Conservation (phyloP, 2,329 filamentous ascomycete species). For the Calonectria fujianensis region DNA sequence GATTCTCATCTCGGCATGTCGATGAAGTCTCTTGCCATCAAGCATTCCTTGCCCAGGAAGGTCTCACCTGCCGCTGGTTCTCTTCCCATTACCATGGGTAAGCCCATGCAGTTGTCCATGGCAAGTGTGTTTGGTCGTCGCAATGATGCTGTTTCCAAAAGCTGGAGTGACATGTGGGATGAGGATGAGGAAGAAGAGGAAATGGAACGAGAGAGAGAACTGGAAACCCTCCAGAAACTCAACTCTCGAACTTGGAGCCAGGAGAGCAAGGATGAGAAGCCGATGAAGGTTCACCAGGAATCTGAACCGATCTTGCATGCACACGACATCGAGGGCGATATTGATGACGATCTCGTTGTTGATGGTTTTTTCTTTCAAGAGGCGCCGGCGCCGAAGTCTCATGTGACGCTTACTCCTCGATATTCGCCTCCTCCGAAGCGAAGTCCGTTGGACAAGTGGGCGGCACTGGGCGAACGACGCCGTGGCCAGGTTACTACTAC, state of each 20-base stretch:
- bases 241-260: conserved; percentile 88
- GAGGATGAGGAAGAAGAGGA: conserved; percentile 87
- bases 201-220: conserved; percentile 76
- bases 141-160: conserved; percentile 91
- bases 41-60: conserved; percentile 62
- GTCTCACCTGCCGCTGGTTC: conserved; percentile 79
- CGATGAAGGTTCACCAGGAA: conserved; percentile 43
- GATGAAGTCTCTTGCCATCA: conserved; percentile 82
- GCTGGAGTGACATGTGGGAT: conserved; percentile 99
- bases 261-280: conserved; percentile 73
- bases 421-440: conserved; percentile 82
- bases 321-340: conserved; percentile 66
- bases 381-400: conserved; percentile 63
- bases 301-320: conserved; percentile 46
- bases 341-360: conserved; percentile 79
- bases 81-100: conserved; percentile 86
- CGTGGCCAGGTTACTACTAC: conserved; percentile 76
- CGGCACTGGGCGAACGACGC: conserved; percentile 88
- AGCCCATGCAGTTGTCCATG: conserved; percentile 83
- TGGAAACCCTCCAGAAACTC: conserved; percentile 73
- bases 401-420: conserved; percentile 65
- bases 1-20: conserved; percentile 89
- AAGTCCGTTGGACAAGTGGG: conserved; percentile 86
- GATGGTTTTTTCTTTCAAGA: conserved; percentile 86
- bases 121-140: conserved; percentile 87